Evolutionary conservation across 2,329 filamentous ascomycete species (phyloP), one percentile per base, ranked within the genome.

Genomic region (Colletotrichum sansevieriae): DNA sequence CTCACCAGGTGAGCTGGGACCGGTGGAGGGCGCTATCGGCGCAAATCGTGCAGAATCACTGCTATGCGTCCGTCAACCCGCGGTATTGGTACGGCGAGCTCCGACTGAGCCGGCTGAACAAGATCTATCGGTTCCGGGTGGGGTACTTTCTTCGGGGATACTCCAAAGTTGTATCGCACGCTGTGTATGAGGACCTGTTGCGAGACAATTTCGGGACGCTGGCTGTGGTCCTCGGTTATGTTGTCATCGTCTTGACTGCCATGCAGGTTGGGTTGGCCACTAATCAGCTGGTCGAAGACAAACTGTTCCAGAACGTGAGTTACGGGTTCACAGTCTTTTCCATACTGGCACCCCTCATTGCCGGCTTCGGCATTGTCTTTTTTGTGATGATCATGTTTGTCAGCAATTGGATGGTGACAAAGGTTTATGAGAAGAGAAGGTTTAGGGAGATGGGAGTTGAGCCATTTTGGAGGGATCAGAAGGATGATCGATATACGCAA

Each of bases 281-380:
- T 0, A 69, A 78, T 2, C 51, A 52, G 25, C 76, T 84, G 1
- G 55, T 52, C 0, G 69, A 75, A 0, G 82, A 78, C 68, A n/a
- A 67, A 0, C 63, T 72, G 0, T 88, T 87, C 71, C 79, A 83
- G 71, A 59, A 65, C 9, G 83, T 79, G 1, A 80, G 80, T 1
- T 84, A 83, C 67, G 83, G 83, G 2, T 85, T 87, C 63, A 80
- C 82, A 3, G 73, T 85, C 4, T 85, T 87, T 63, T 77, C 82
- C 0, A 83, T 86, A 29, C 13, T 84, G 6, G 78, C 75, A 4
- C 83, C 83, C 0, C 70, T 83, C 9, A 60, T 73, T 25, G 68
- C 64, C 25, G 71, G 63, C n/a, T 52, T 77, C 4, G 70, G 76
- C 3, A 29, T 75, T 20, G 12, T 76, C 4, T 61, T 35, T 3